Percentiles rank a stretch among this genome's conserved stretches.
Evolutionary conservation across 352 stramenopile genomes (phyloP).

Genomic region (Phytopythium delawarense): DNA sequence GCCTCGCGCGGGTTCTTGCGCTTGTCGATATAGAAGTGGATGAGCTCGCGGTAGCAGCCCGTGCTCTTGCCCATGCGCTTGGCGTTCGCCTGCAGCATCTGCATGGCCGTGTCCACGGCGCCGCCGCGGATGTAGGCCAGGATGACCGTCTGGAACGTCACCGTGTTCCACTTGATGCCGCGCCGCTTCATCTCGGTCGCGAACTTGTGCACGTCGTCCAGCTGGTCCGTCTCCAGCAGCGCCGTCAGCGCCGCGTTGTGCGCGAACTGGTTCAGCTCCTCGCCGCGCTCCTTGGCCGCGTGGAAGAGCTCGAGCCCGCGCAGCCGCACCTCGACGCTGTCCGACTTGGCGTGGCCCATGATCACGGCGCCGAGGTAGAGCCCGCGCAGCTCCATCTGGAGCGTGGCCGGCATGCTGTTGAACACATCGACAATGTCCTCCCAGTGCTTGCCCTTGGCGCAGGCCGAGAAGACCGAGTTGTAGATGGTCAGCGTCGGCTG

Average conservation of each 20-base stretch:
- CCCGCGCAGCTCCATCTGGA: conserved; percentile 31
- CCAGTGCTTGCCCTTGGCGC: conserved; percentile 75
- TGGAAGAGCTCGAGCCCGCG: conserved; percentile 58
- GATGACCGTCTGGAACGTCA: conserved; percentile 65
- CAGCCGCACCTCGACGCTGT: conserved; percentile 24
- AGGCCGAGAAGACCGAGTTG: conserved; percentile 77
- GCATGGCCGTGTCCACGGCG: conserved; percentile 53
- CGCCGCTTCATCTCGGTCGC: conserved; percentile 57
- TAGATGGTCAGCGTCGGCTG: conserved; percentile 64
- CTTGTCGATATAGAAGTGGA: conserved; percentile 58
- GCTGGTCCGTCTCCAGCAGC: conserved; percentile 48
- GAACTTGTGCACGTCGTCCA: conserved; percentile 51
- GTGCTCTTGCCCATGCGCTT: conserved; percentile 74
- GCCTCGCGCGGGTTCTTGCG: conserved; percentile 59
- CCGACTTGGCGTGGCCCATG: conserved; percentile 69
- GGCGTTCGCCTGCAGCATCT: conserved; percentile 60
- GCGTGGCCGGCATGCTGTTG: conserved; percentile 42
- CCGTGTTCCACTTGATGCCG: conserved; percentile 57
- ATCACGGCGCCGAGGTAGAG: conserved; percentile 66
- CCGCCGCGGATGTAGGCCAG: conserved; percentile 57
- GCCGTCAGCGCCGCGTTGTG: conserved; percentile 65
- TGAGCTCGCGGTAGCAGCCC: conserved; percentile 68
- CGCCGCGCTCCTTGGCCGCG: conserved; percentile 23
- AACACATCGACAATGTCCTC: conserved; percentile 59
- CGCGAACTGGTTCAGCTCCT: conserved; percentile 60